Evolutionary conservation across 2,329 filamentous ascomycete genomes (phyloP), one percentile per base, ranked within the genome.

Genomic region (Cryphonectria japonica): DNA sequence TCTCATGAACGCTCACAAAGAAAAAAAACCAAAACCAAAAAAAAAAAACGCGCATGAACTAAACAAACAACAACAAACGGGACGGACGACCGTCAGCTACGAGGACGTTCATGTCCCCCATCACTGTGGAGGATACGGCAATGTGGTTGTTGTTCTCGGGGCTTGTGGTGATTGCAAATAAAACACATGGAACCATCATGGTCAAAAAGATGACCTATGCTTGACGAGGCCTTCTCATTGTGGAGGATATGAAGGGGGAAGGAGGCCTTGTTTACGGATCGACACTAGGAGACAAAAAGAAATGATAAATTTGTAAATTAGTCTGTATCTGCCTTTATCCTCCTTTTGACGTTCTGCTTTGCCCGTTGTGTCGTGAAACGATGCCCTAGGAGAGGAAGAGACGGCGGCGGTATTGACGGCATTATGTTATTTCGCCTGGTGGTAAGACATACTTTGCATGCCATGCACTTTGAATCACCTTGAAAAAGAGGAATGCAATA

Each of bases 151-250:
- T 29, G 6, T 16, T 57, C 4, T 2, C 54, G 7, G 54, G 54
- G 26, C 26, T 32, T 34, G 29, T 59, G 26, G 26, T 13, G 14
- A 67, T 65, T 29, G 62, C 22, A 50, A n/a, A 41, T 34, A 52
- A 54, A 54, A 37, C 43, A 29, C 19, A 59, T 19, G 54, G 29
- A 32, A 22, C 32, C 29, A 32, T 9, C 22, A n/a, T n/a, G 22
- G 46, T 50, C 46, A n/a, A 50, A 46, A 50, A 50, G 43, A 57
- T 32, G 54, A 59, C 26, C 26, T 34, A 14, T 59, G 68, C 41
- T 61, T 32, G 46, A 41, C 39, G 19, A 60, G 68, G 19, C 19
- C 22, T 41, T 37, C 50, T 54, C 14, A n/a, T 34, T n/a, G 22
- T 50, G 46, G 46, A n/a, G 46, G 9, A n/a, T n/a, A n/a, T 50